phyloP scores from a whole-genome alignment of 805 yeast genomes.

The Peterozyma toletana region DNA sequence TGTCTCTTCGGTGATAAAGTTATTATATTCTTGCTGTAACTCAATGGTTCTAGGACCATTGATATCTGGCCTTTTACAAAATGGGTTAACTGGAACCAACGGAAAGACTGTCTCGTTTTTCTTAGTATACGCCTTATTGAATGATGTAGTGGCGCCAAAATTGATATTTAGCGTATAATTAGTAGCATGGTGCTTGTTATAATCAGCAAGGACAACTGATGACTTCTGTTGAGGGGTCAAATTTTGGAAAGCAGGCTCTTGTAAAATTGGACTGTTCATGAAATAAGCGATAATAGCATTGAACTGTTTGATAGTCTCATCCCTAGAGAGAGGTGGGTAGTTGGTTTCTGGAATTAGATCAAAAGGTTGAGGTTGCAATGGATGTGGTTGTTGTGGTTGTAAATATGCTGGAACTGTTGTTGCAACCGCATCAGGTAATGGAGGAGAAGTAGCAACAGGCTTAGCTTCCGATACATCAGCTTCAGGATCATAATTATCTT shows the following conservation, averaged over 20 bases:
- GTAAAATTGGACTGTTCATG: slow-evolving; percentile 20
- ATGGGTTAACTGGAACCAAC: slow-evolving; percentile 39
- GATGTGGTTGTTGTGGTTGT: slow-evolving; percentile 3
- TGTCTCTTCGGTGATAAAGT: slow-evolving; percentile 45
- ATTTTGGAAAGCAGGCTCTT: slow-evolving; percentile 26
- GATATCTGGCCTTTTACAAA: slow-evolving; percentile 53
- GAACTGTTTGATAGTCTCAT: slow-evolving; percentile 28
- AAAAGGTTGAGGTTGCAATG: slow-evolving; percentile 9
- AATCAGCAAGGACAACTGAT: slow-evolving; percentile 22
- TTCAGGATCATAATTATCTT: slow-evolving; percentile 15
- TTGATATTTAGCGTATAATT: slow-evolving; percentile 18
- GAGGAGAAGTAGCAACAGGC: slow-evolving; percentile 9
- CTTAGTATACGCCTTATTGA: slow-evolving; percentile 29
- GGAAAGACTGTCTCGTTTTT: slow-evolving; percentile 33
- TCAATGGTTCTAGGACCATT: slow-evolving; percentile 44
- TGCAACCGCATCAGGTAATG: slow-evolving; percentile 10
- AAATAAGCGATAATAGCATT: slow-evolving; percentile 23
- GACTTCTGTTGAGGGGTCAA: slow-evolving; percentile 28
- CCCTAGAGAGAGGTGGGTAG: slow-evolving; percentile 25
- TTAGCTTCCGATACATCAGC: slow-evolving; percentile 21
- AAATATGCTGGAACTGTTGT: background rate
- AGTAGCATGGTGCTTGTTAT: slow-evolving; percentile 19
- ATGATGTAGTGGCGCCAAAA: slow-evolving; percentile 26
- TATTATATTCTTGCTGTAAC: slow-evolving; percentile 45
- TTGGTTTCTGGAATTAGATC: slow-evolving; percentile 21